A percentile compares a stretch with the other conserved stretches of the same genome.
Evolutionary conservation across 495 filamentous ascomycete genomes (phyloP).

Genomic region (Hypoxylon rickii): DNA sequence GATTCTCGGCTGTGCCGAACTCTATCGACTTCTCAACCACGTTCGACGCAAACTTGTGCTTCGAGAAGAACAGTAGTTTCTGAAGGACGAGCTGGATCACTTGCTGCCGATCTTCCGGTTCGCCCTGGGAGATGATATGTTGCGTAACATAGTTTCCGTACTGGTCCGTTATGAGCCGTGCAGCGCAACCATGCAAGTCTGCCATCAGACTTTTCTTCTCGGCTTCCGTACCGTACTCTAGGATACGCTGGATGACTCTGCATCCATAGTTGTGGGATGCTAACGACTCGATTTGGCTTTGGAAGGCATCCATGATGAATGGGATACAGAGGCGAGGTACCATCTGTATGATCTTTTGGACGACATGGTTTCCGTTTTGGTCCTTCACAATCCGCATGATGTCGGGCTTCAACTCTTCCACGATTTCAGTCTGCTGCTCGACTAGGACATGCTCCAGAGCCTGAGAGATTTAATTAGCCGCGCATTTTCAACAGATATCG

Average conservation of each 20-base stretch:
- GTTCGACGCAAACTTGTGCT: constrained; percentile 97
- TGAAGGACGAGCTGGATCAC: constrained; percentile 75
- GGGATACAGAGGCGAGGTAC: constrained; percentile 80
- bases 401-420: constrained; percentile 80
- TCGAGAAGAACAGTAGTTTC: constrained; percentile 75
- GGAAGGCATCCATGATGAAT: constrained; percentile 88
- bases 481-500: not conserved
- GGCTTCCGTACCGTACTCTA: constrained; percentile 79
- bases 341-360: constrained; percentile 92
- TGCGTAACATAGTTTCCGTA: constrained; percentile 98
- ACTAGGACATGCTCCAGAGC: constrained; percentile 89
- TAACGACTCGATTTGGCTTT: constrained; percentile 74
- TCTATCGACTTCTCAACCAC: constrained; percentile 95
- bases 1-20: constrained; percentile 70
- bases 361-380: constrained; percentile 95
- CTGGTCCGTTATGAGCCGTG: constrained; percentile 79
- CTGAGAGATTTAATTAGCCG: constrained; percentile 47
- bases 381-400: constrained; percentile 83
- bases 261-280: constrained; percentile 87
- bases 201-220: constrained; percentile 72
- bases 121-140: constrained; percentile 85
- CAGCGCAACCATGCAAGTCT: constrained; percentile 76
- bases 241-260: constrained; percentile 89
- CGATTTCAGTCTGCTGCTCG: constrained; percentile 84
- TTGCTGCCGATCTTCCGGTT: constrained; percentile 70